Evolutionary conservation across 805 yeast genomes (phyloP).

Genomic region (Pichia scutulata): DNA sequence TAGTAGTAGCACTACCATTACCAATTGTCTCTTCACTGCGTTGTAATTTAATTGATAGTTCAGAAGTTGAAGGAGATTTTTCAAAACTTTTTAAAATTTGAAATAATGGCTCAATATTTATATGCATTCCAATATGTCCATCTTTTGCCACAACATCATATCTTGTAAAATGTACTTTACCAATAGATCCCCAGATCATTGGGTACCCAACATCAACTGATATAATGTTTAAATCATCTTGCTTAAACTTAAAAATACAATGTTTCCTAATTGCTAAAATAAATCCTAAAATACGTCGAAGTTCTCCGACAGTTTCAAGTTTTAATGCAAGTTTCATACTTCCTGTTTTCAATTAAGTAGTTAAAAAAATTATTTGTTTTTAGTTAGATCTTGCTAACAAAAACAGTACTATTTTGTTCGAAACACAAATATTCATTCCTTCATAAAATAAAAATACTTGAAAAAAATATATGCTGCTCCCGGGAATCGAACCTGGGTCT

Average conservation of each 20-base stretch:
- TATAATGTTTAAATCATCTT: slow-evolving; percentile 40
- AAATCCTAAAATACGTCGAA: slow-evolving; percentile 20
- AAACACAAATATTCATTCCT: neutral
- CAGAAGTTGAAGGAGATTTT: slow-evolving; percentile 39
- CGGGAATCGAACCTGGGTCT: slow-evolving; percentile 21
- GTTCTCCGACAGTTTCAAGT: slow-evolving; percentile 17
- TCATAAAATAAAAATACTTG: slow-evolving; percentile 1
- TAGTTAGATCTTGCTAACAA: too few species aligned
- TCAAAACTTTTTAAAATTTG: slow-evolving; percentile 54
- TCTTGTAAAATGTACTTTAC: slow-evolving; percentile 38
- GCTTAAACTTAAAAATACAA: slow-evolving; percentile 51
- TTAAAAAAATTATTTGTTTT: neutral
- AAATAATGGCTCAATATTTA: slow-evolving; percentile 51
- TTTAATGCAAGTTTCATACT: slow-evolving; percentile 24
- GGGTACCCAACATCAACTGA: slow-evolving; percentile 51
- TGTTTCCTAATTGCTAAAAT: slow-evolving; percentile 40
- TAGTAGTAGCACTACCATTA: slow-evolving; percentile 27
- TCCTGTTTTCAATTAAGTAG: neutral
- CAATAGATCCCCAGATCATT: slow-evolving; percentile 59
- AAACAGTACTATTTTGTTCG: too few species aligned
- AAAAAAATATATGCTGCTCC: slow-evolving; percentile 13
- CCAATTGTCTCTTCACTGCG: slow-evolving; percentile 2
- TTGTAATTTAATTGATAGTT: slow-evolving; percentile 42
- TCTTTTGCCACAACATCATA: slow-evolving; percentile 46
- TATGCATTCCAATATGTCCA: slow-evolving; percentile 50